Evolutionary conservation across 345 rosid species (phyloP), one percentile per base, ranked within the genome.

Genomic region (Microcos paniculata): DNA sequence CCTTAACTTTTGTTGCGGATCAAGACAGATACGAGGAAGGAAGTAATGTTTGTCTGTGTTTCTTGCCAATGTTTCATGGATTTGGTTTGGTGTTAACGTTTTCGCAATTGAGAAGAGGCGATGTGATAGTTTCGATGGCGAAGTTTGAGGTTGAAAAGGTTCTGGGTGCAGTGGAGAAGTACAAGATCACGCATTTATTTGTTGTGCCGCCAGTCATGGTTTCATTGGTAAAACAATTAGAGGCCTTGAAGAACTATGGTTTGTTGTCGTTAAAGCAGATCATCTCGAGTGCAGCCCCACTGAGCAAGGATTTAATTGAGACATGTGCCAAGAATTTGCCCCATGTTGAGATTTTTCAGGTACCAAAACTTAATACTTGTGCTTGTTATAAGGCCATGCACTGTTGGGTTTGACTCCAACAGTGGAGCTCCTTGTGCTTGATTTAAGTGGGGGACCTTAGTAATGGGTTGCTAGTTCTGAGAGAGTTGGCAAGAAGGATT

Each of bases 61-160:
- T 81, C 40, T 52, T 94, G 57, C 97, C 98, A 0, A 80, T 94
- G 92, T 90, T 87, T 31, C 97, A 94, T 80, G 87, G 90, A 61
- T 89, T 87, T 24, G 98, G 98, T 24, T 70, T 77, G 51, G 21
- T 84, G 35, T 28, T 42, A 51, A 19, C 43, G 28, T 49, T 48
- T 21, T 18, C 86, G 31, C 87, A 83, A 81, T 62, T 87, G 56
- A 78, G 77, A 71, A 75, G 64, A 43, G 90, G 90, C 43, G 82
- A 80, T 70, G 16, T 80, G 30, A 61, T 87, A 43, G 83, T 87
- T 75, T 66, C 79, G 16, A 76, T 84, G 82, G 82, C 35, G 42
- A 80, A 85, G 80, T 87, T 85, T 57, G 87, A 81, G 23, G 51
- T 85, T 19, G 87, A 82, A 62, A 66, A 38, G 63, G 76, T 82